Evolutionary conservation across 805 yeast species (phyloP).

Genomic region (Kuraishia cidri): DNA sequence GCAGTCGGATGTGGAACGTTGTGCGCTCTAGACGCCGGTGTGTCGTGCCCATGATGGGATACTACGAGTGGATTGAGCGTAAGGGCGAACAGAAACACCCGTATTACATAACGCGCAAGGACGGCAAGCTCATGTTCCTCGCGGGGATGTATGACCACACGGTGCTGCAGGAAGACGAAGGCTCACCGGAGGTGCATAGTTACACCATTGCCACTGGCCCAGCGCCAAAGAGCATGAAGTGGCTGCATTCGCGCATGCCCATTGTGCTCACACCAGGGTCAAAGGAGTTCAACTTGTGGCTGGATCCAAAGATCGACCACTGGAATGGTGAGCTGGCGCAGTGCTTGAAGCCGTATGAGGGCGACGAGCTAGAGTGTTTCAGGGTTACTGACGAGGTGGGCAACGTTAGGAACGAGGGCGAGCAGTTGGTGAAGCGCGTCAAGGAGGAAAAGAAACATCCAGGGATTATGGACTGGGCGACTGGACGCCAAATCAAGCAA

Average conservation of each 20-base stretch:
- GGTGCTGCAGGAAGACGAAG: constrained; percentile 11
- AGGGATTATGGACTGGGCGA: no score
- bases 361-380: constrained; percentile 34
- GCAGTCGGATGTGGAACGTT: constrained; percentile 48
- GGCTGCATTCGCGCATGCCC: constrained; percentile 81
- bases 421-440: constrained; percentile 22
- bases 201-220: constrained; percentile 71
- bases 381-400: constrained; percentile 61
- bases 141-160: constrained; percentile 45
- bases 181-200: constrained; percentile 23
- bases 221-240: constrained; percentile 49
- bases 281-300: constrained; percentile 56
- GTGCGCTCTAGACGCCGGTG: constrained; percentile 47
- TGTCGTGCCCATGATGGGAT: constrained; percentile 73
- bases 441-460: neutral
- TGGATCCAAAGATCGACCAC: constrained; percentile 27
- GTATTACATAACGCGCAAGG: constrained; percentile 50
- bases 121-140: constrained; percentile 45
- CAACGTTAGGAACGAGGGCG: constrained; percentile 39
- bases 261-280: constrained; percentile 52
- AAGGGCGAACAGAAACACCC: constrained; percentile 40
- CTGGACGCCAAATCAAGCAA: no score
- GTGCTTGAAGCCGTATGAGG: constrained; percentile 27
- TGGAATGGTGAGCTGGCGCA: constrained; percentile 31
- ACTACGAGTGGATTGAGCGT: constrained; percentile 65